phyloP scores from a whole-genome alignment of 495 filamentous ascomycete species.

The Barbatosphaeria neglecta region DNA sequence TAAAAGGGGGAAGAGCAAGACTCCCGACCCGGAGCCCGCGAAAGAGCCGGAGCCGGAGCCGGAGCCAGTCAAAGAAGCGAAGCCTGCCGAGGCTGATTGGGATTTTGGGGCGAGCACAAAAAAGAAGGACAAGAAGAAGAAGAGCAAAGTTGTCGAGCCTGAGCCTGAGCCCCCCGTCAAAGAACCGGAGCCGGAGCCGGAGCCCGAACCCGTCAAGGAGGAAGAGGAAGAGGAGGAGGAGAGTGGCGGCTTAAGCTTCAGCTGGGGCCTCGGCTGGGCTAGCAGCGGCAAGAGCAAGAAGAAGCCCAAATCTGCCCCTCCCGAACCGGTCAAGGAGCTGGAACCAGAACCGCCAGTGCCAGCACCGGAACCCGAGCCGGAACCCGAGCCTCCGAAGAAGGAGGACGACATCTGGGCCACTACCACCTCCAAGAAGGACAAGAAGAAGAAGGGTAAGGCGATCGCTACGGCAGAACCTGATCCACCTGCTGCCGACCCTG shows the following conservation, averaged over 20 bases:
- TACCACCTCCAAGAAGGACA: constrained; percentile 3
- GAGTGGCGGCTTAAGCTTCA: constrained; percentile 2
- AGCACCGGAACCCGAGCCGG: constrained; percentile 6
- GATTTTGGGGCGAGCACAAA: constrained; percentile 1
- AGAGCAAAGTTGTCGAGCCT: not conserved
- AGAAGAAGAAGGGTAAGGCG: constrained; percentile 12
- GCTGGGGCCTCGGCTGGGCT: not conserved
- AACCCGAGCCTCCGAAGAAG: constrained; percentile 17
- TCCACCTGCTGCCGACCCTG: not conserved
- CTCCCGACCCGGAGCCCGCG: not conserved
- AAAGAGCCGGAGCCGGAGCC: not conserved
- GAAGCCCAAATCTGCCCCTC: not conserved
- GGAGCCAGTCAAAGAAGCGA: constrained; percentile 2
- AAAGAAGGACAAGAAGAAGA: constrained; percentile 10
- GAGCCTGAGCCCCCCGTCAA: not conserved
- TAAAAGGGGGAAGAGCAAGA: not conserved
- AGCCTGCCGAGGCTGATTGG: constrained; percentile 5
- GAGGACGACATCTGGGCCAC: constrained; percentile 3
- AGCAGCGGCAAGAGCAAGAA: constrained; percentile 3
- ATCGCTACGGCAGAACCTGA: not conserved
- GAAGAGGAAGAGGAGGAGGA: constrained; percentile 15
- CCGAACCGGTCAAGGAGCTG: not conserved
- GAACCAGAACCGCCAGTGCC: not conserved
- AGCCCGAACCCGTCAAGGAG: constrained; percentile 4
- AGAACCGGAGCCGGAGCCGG: constrained; percentile 2